A percentile compares a stretch with the other conserved stretches of the same genome.
Conservation (phyloP, 208 protist genomes). For the Acanthamoeba royreba region DNA sequence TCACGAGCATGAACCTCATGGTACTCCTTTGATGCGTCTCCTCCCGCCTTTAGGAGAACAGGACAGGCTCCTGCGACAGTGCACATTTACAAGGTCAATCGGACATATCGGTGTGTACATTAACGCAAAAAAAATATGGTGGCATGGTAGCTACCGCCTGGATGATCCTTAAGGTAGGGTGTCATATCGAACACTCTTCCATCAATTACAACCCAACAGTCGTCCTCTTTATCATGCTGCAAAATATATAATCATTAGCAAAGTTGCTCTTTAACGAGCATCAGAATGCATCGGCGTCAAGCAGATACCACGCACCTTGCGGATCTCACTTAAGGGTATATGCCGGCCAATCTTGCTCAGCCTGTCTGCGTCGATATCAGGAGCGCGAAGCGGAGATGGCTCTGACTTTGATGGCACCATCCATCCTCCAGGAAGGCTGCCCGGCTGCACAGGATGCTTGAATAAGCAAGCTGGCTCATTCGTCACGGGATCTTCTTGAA, state of each 20-base stretch:
- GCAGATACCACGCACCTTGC: background rate
- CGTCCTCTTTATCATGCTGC: slow-evolving; percentile 86
- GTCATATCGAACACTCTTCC: slow-evolving; percentile 89
- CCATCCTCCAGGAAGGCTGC: background rate
- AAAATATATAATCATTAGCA: slow-evolving; percentile 64
- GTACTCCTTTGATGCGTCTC: background rate
- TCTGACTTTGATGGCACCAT: background rate
- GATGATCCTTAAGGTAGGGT: slow-evolving; percentile 86
- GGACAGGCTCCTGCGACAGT: background rate
- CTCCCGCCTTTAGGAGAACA: background rate
- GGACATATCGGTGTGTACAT: background rate
- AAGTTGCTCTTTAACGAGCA: background rate
- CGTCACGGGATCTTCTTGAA: background rate
- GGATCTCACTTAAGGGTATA: background rate
- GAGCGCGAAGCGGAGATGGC: background rate
- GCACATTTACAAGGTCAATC: background rate
- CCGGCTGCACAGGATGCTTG: background rate
- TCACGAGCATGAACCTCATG: background rate
- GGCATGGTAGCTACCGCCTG: slow-evolving; percentile 73
- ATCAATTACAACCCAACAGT: slow-evolving; percentile 91
- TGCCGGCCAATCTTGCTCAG: background rate
- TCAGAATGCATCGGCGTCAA: background rate
- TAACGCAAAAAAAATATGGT: background rate
- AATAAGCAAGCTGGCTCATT: background rate
- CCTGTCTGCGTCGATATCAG: background rate